These are phyloP conservation scores for Melaleuca quinquenervia DNA, from an alignment of 345 rosid genomes.

Conservation along the genomic window DNA sequence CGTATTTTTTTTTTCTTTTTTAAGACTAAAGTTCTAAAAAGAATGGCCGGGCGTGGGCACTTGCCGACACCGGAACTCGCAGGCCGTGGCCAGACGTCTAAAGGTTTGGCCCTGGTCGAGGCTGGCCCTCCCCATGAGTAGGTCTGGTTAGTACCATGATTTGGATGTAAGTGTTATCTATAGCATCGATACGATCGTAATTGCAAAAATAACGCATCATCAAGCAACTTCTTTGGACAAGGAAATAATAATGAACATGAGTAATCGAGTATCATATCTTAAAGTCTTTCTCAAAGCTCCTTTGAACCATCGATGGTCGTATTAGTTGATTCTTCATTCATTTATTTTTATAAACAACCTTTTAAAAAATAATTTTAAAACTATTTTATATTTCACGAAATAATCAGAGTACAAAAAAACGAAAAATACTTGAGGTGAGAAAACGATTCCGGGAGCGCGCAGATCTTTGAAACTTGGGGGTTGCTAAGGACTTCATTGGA, in stretches of 20 bases:
- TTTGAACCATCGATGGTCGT: background rate
- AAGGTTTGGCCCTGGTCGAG: background rate
- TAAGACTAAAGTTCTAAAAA: background rate
- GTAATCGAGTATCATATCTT: no score
- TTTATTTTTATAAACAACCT: no score
- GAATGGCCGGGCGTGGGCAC: background rate
- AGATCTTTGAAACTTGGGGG: no score
- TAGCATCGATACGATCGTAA: background rate
- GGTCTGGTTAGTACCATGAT: background rate
- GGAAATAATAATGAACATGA: background rate
- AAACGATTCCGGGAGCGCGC: no score
- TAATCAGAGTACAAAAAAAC: no score
- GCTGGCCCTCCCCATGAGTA: fast-evolving
- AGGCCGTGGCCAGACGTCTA: no score
- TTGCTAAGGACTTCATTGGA: no score
- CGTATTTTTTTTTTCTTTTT: background rate
- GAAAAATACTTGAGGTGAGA: no score
- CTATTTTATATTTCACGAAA: no score
- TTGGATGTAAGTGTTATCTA: background rate
- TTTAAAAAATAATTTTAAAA: no score
- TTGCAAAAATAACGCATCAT: fast-evolving
- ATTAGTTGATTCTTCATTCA: no score
- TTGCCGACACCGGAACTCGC: background rate
- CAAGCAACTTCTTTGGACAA: background rate
- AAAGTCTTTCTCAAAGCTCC: background rate